phyloP scores from a whole-genome alignment of 441 rosid species.

The Erysimum pusillum region DNA sequence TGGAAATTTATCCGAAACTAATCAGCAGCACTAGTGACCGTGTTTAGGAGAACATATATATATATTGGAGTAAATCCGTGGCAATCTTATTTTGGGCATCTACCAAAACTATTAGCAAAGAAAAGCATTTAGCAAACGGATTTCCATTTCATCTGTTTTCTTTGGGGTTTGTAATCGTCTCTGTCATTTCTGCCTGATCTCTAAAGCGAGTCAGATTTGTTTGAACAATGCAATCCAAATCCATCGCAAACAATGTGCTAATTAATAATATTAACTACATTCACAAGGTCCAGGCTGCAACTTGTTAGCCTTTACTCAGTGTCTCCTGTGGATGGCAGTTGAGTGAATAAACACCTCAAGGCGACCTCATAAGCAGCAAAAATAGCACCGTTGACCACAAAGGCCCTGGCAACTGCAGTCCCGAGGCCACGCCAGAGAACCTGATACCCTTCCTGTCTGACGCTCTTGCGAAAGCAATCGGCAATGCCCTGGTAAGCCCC shows the following conservation, averaged over 20 bases:
- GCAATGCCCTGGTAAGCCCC: constrained; percentile 70
- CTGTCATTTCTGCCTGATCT: constrained; percentile 15
- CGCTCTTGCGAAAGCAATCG: constrained; percentile 77
- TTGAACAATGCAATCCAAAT: constrained; percentile 7
- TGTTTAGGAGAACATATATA: constrained; percentile 6
- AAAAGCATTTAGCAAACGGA: constrained; percentile 3
- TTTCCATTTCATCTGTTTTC: constrained; percentile 18
- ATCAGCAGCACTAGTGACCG: constrained; percentile 9
- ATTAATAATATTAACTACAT: constrained; percentile 5
- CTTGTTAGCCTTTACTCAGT: constrained; percentile 12
- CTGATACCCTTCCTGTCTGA: constrained; percentile 69
- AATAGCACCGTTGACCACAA: constrained; percentile 90
- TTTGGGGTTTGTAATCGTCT: constrained; percentile 1
- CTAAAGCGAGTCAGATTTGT: constrained; percentile 12
- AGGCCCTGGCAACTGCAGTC: constrained; percentile 94
- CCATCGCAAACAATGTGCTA: constrained; percentile 14
- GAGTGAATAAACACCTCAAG: constrained; percentile 72
- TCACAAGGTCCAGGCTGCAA: constrained; percentile 7
- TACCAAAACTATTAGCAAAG: constrained; percentile 3
- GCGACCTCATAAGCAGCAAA: constrained; percentile 91
- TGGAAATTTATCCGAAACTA: constrained; percentile 28
- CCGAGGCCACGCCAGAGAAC: constrained; percentile 96
- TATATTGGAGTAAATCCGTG: constrained; percentile 11
- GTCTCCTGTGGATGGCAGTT: constrained; percentile 19
- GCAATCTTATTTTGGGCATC: constrained; percentile 24